These are phyloP conservation scores for Urostyla sp. DNA, from an alignment of 73 alveolate genomes.

Conservation along the genomic window DNA sequence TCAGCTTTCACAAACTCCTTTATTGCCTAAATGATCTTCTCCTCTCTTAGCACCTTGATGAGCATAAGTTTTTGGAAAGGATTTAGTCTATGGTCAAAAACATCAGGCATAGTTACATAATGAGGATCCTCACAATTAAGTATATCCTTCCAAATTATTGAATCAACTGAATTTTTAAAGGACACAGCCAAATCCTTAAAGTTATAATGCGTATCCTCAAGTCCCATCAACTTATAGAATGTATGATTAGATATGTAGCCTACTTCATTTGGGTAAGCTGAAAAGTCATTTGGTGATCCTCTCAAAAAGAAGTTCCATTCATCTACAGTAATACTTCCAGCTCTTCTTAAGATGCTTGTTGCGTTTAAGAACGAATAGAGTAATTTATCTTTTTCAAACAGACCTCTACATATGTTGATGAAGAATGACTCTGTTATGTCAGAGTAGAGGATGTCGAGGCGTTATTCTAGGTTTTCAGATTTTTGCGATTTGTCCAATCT, in stretches of 20 bases:
- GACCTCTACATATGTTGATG: constrained; percentile 98
- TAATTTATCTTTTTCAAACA: constrained; percentile 98
- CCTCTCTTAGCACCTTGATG: constrained; percentile 93
- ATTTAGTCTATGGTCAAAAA: constrained; percentile 80
- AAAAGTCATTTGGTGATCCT: constrained; percentile 86
- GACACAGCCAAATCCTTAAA: constrained; percentile 76
- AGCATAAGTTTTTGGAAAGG: constrained; percentile 95
- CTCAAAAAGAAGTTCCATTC: constrained; percentile 97
- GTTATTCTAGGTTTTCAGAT: constrained; percentile 85
- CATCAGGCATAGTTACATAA: constrained; percentile 74
- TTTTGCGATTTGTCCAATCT: constrained; percentile 96
- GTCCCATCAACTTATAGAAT: constrained; percentile 66
- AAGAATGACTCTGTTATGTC: constrained; percentile 98
- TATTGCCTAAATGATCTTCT: constrained; percentile 87
- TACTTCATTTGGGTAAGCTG: constrained; percentile 43
- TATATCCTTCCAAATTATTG: constrained; percentile 76
- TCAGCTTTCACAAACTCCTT: constrained; percentile 88
- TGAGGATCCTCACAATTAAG: constrained; percentile 71
- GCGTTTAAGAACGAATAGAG: constrained; percentile 94
- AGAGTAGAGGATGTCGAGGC: constrained; percentile 89
- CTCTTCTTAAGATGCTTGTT: constrained; percentile 85
- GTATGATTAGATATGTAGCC: constrained; percentile 49
- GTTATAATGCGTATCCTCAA: constrained; percentile 81
- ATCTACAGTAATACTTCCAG: constrained; percentile 81
- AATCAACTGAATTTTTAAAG: constrained; percentile 76